Base-by-base conservation (phyloP, 2,329 filamentous ascomycete species). In the Hirsutella rhossiliensis region DNA sequence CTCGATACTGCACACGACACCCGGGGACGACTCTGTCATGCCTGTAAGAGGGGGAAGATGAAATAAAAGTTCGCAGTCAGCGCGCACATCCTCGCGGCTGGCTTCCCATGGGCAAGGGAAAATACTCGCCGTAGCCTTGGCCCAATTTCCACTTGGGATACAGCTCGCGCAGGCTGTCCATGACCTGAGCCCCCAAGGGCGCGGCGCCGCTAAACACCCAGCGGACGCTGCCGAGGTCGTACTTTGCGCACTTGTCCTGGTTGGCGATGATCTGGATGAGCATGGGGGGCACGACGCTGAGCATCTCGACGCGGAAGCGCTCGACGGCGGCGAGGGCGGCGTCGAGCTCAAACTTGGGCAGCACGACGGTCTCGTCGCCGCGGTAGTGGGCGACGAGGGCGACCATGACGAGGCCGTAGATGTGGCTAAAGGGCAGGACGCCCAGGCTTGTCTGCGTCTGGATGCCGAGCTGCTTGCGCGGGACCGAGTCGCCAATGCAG, bases 401-500 rank as follows among this genome's bases (percentile, higher is more conserved):
- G 47, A 87, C 76, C 15, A 87, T 76, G 5, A 87, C 76, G 31
- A 92, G 66, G 4, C 78, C 78, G 59, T 90, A 94, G 50, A 92
- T 92, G 55, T 94, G 87, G 51, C 82, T 88, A 56, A 87, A 78
- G 1, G 85, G 85, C 1, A 90, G 67, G n/a, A 90, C 67, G 5
- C 84, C 85, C 0, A 89, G 71, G 2, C 61, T 65, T 18, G 73
- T 61, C 46, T 73, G 63, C 1, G 62, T 69, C 4, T 58, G 57
- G 37, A 72, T 48, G 12, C 56, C 57, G 5, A 58, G 52, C 29
- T 57, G 52, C 48, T 62, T 58, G 47, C 68, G 59, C n/a, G 59
- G 44, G 43, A 65, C 52, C 47, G 56, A 40, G 42, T 73, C 61
- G 44, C 60, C 78, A 0, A 69, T 56, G 7, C 55, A 56, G 44